phyloP scores from a whole-genome alignment of 1,284 basidiomycete species.

The Takashimella koratensis region DNA sequence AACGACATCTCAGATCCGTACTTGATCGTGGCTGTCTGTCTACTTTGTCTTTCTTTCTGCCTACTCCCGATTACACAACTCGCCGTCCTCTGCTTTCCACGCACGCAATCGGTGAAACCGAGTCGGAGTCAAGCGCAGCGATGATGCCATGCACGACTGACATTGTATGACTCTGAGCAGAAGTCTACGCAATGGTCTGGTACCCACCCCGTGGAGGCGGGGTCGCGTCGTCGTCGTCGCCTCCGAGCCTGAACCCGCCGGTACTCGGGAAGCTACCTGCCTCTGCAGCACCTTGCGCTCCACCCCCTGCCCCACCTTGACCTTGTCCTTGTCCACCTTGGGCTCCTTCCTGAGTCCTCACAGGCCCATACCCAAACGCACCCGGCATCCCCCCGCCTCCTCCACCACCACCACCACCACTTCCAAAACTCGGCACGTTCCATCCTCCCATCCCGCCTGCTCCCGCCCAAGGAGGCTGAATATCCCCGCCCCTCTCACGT shows the following conservation, averaged over 20 bases:
- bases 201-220: conserved; percentile 29
- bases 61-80: too few species aligned
- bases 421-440: conserved; percentile 6
- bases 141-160: too few species aligned
- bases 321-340: too few species aligned
- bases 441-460: conserved; percentile 5
- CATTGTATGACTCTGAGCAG: too few species aligned
- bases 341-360: conserved; percentile 1
- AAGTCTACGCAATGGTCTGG: conserved; percentile 29
- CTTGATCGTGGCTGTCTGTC: too few species aligned
- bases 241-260: conserved; percentile 33
- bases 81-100: too few species aligned
- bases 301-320: too few species aligned
- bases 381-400: conserved; percentile 1
- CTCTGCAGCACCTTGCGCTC: background rate
- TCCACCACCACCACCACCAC: background rate
- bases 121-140: too few species aligned
- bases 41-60: too few species aligned
- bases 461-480: conserved; percentile 16
- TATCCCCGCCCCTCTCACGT: conserved; percentile 36
- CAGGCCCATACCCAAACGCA: background rate
- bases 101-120: too few species aligned
- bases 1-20: too few species aligned
- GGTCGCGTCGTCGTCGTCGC: conserved; percentile 21
- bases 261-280: conserved; percentile 22